Evolutionary conservation across 2,329 filamentous ascomycete genomes (phyloP), one percentile per base, ranked within the genome.

Genomic region (Aspergillus hortae): DNA sequence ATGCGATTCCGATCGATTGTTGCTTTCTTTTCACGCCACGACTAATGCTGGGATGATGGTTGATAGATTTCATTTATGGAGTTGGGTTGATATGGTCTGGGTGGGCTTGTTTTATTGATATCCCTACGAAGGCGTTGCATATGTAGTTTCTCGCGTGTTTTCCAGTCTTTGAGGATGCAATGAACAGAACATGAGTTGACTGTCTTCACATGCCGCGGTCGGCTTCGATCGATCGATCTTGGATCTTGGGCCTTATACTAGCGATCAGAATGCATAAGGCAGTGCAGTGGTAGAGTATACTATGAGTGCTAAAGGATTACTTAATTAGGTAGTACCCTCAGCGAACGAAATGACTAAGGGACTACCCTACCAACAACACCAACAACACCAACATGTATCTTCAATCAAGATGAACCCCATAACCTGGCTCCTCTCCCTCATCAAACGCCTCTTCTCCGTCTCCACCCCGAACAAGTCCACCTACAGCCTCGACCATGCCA

Each of bases 401-500:
- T 11, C 27, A 30, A 10, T 11, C 10, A 11, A 11, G 27, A 50
- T 55, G 52, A 47, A 53, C 5, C 35, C 48, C 35, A 40, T 50
- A 40, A 36, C 23, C 12, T 38, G 41, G 21, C 11, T 52, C 10
- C 17, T 64, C 30, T 42, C 44, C 44, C 30, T 46, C 9, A 7
- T 46, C 17, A 46, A 38, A 25, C 35, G 10, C 15, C 27, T 48
- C 35, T 15, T 40, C 9, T 11, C 12, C 4, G 4, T 17, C 19
- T 12, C 21, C 21, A 10, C 11, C 35, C 6, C 12, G 4, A 4
- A 12, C 4, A 47, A 49, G 5, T 46, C 52, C 9, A n/a, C 52
- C 46, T 83, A 83, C 56, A 75, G 77, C 1, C 67, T 83, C 6
- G 77, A 80, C 15, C 81, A 84, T 70, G 82, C 79, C 56, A 75